Conservation (phyloP, 2,329 filamentous ascomycete genomes). For the Rhynchosporium graminicola region DNA sequence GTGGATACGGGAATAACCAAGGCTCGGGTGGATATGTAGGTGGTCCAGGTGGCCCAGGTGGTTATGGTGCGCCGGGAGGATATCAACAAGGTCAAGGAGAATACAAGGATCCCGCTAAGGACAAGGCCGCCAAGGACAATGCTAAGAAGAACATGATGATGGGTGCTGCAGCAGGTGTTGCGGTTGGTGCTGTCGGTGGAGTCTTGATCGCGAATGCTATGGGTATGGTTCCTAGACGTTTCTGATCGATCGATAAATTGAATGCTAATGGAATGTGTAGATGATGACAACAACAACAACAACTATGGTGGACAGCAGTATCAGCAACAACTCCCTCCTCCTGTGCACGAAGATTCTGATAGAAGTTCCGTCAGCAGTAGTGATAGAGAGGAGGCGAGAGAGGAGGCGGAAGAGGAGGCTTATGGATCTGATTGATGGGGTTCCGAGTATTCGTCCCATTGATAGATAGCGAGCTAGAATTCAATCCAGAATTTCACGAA, state of each 20-base stretch:
- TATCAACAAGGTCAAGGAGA: slow-evolving; percentile 36
- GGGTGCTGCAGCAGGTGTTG: slow-evolving; percentile 59
- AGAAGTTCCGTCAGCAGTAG: slow-evolving; percentile 47
- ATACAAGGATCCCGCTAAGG: slow-evolving; percentile 19
- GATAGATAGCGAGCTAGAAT: too few species aligned
- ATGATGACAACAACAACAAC: slow-evolving; percentile 39
- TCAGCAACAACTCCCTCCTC: slow-evolving; percentile 10
- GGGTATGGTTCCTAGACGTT: slow-evolving; percentile 45
- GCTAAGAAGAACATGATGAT: slow-evolving; percentile 54
- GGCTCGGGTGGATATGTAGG: slow-evolving; percentile 17
- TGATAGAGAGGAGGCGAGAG: slow-evolving; percentile 53
- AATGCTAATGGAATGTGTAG: slow-evolving; percentile 36
- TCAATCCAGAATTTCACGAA: too few species aligned
- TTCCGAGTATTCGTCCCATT: too few species aligned
- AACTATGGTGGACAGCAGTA: slow-evolving; percentile 14
- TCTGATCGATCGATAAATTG: slow-evolving; percentile 31
- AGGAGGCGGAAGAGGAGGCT: slow-evolving; percentile 54
- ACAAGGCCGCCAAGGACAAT: slow-evolving; percentile 33
- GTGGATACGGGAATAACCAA: slow-evolving; percentile 11
- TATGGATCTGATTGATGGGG: slow-evolving; percentile 36
- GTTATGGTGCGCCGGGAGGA: slow-evolving; percentile 28
- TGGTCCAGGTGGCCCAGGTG: slow-evolving; percentile 21
- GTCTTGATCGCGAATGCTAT: slow-evolving; percentile 57
- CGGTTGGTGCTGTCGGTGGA: slow-evolving; percentile 57
- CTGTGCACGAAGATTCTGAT: background rate